phyloP scores from a whole-genome alignment of 2,329 filamentous ascomycete species.

The Calonectria naviculata region DNA sequence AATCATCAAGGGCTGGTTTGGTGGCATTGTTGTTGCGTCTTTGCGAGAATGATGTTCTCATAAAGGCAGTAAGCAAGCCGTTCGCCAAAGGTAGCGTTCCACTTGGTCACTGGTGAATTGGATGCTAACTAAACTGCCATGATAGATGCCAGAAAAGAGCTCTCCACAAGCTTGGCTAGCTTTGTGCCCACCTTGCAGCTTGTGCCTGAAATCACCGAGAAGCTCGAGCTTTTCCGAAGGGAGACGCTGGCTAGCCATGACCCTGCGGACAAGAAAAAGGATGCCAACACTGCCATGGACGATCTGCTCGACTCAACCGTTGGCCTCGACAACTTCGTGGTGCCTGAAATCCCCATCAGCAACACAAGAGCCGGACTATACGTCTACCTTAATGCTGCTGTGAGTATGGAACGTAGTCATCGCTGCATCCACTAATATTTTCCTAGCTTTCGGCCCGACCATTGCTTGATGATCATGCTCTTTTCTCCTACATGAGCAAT shows the following conservation, averaged over 20 bases:
- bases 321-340: constrained; percentile 64
- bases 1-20: constrained; percentile 70
- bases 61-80: constrained; percentile 63
- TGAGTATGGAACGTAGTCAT: constrained; percentile 52
- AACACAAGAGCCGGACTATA: constrained; percentile 87
- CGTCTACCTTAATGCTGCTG: constrained; percentile 84
- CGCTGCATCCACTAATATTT: constrained; percentile 6
- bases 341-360: constrained; percentile 74
- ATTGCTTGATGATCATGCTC: constrained; percentile 80
- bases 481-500: constrained; percentile 85
- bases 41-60: constrained; percentile 68
- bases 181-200: constrained; percentile 70
- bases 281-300: constrained; percentile 62
- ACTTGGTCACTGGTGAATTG: neutral
- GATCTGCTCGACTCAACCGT: constrained; percentile 68
- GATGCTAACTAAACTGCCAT: neutral
- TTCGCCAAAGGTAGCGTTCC: constrained; percentile 61
- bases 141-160: constrained; percentile 57
- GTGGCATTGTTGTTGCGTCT: constrained; percentile 72
- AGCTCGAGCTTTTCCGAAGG: constrained; percentile 68
- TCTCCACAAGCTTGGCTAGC: constrained; percentile 61
- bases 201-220: constrained; percentile 63
- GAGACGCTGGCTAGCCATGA: constrained; percentile 67
- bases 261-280: constrained; percentile 63
- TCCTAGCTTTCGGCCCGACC: constrained; percentile 81